Percentiles rank a stretch among this genome's conserved stretches.
phyloP scores from a whole-genome alignment of 1,139 yeast genomes.

The Taphrina communis region DNA sequence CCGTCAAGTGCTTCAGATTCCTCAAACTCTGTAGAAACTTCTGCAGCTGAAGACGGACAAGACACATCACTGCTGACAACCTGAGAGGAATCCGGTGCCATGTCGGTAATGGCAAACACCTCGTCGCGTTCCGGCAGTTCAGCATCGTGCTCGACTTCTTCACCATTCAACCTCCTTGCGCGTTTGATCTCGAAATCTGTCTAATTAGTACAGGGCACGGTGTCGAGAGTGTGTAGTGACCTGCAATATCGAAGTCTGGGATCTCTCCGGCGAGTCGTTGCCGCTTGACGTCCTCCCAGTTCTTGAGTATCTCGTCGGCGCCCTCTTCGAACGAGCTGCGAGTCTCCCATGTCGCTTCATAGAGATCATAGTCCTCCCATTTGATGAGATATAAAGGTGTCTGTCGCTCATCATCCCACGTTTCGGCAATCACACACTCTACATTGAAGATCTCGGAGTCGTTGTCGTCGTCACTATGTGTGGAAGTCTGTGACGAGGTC shows the following conservation, averaged over 20 bases:
- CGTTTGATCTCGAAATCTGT: constrained; percentile 12
- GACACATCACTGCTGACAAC: not conserved
- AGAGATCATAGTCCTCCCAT: constrained; percentile 16
- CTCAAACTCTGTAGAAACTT: not conserved
- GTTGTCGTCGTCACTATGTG: constrained; percentile 1
- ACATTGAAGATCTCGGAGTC: constrained; percentile 6
- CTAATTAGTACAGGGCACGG: too few relatives aligned
- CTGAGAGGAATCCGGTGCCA: too few relatives aligned
- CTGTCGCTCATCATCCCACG: constrained; percentile 4
- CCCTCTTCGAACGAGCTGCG: constrained; percentile 16
- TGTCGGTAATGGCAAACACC: not conserved
- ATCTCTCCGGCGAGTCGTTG: constrained; percentile 7
- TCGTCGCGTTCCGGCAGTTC: not conserved
- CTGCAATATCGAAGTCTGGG: constrained; percentile 2
- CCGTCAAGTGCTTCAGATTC: not conserved
- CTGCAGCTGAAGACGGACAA: not conserved
- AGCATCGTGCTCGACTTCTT: not conserved
- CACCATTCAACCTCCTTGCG: not conserved
- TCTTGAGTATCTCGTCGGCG: constrained; percentile 7
- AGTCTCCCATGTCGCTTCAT: constrained; percentile 21
- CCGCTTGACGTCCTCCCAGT: constrained; percentile 12
- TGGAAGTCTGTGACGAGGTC: not conserved
- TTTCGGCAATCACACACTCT: constrained; percentile 12
- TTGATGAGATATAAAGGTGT: constrained; percentile 3
- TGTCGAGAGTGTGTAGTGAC: not conserved